Evolutionary conservation across 768 basidiomycete genomes (phyloP), one percentile per base, ranked within the genome.

Genomic region (Auricularia cornea): DNA sequence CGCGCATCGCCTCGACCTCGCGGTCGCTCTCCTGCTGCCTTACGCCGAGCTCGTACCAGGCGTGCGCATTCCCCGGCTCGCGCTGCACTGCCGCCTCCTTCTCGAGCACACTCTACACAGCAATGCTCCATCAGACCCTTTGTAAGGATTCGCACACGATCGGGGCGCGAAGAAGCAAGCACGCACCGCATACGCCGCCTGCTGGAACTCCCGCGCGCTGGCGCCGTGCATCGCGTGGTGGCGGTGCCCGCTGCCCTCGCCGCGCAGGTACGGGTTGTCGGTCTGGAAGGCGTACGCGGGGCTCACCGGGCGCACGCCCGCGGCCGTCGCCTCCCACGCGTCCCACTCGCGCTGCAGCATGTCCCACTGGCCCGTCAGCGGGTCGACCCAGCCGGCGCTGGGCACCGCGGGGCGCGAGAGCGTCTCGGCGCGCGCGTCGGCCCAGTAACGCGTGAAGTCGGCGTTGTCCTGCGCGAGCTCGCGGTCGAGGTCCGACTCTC

Each of bases 21-120:
- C 95, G 86, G 73, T 99, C 97, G 72, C 95, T 97, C 75, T 97
- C 95, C 74, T 99, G 97, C 71, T 98, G 97, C 74, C 92, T 94
- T 59, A 99, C 87, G 29, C 97, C 97, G 59, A 98, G 86, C 67
- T 89, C 84, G 71, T 84, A 95, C 97, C 97, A 99, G 10, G 87
- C 88, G 38, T 75, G 67, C 3, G 90, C 85, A 68, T 90, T 83
- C 10, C 72, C 76, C 65, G 88, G 85, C 68, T 94, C 83, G 44
- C 81, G 83, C 70, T 96, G 92, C 16, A 96, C 94, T 29, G 81
- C 82, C 6, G 96, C 96, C 76, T 99, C 96, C 14, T 93, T 79
- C 72, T 94, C 89, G 32, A 98, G 78, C 10, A 98, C 85, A 67
- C 82, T 89, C 94, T 98, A 75, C 59, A 69, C 20, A 60, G 68